Base-by-base conservation (phyloP, 768 basidiomycete species). In the Leucogyrophana mollusca region DNA sequence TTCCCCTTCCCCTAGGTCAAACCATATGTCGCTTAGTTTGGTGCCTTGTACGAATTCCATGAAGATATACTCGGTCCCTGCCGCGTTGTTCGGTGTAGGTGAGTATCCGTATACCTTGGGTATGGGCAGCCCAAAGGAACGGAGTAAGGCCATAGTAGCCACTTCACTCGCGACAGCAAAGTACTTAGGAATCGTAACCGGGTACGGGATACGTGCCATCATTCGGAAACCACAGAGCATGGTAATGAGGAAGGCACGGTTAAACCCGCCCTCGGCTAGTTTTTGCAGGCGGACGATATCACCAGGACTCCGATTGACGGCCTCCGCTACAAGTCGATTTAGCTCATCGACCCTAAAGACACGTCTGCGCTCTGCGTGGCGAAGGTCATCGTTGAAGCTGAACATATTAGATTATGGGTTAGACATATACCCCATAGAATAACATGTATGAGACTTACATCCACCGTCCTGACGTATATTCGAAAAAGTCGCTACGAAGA, bases 361-460 rank as follows among this genome's bases (percentile, higher is more conserved):
- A 45, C 27, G 65, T 43, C 57, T 73, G 44, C 72, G 76, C 63
- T 80, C 75, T 63, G 50, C 56, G 51, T 54, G 74, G 56, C 73
- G 76, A 69, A 76, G 73, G 47, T 40, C 67, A 48, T 73, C 59
- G 60, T 76, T 74, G 55, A 64, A 34, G 45, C 72, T 73, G 59
- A 61, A 64, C 33, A 52, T 35, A 42, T 47, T 34, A 44, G 49
- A 62, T 51, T 50, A 63, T 34, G 50, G n/a, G 52, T 67, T 52
- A 62, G 61, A 63, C 22, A 56, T 55, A 59, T 54, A 59, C 47
- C 34, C 21, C 39, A 54, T 37, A 55, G 55, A 55, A 60, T 41
- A 60, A 42, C 9, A 60, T 59, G 61, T 56, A 60, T 50, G 50
- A 62, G 59, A 66, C 67, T 72, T 68, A 70, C 73, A 74, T 25